phyloP scores from a whole-genome alignment of 2,329 filamentous ascomycete genomes.

The Pseudogymnoascus sp. region DNA sequence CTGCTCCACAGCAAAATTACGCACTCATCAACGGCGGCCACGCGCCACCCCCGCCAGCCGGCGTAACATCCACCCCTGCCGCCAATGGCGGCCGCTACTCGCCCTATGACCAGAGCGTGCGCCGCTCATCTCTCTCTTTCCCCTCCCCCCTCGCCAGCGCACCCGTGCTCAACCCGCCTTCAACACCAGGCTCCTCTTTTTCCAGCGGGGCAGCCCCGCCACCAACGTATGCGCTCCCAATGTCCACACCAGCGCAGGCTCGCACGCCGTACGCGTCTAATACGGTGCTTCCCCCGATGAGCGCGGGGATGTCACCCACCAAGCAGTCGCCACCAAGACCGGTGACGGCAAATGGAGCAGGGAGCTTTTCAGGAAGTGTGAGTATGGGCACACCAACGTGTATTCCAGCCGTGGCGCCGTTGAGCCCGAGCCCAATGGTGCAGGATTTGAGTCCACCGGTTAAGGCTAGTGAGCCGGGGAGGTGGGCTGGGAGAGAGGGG shows the following conservation, averaged over 20 bases:
- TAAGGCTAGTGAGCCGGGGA: slow-evolving; percentile 33
- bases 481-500: background rate
- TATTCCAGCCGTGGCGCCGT: slow-evolving; percentile 48
- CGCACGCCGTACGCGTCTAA: slow-evolving; percentile 9
- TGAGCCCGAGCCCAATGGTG: slow-evolving; percentile 51
- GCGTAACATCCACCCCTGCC: background rate
- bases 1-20: slow-evolving; percentile 21
- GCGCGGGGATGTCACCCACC: slow-evolving; percentile 37
- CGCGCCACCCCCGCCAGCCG: slow-evolving; percentile 12
- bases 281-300: slow-evolving; percentile 25
- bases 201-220: slow-evolving; percentile 14
- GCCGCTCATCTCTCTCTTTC: slow-evolving; percentile 23
- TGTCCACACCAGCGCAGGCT: slow-evolving; percentile 15
- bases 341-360: slow-evolving; percentile 20
- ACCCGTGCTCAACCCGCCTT: slow-evolving; percentile 24
- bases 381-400: slow-evolving; percentile 33
- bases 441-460: slow-evolving; percentile 55
- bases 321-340: slow-evolving; percentile 35
- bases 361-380: slow-evolving; percentile 16
- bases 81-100: background rate
- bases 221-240: slow-evolving; percentile 14
- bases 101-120: slow-evolving; percentile 15
- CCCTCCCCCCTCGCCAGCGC: slow-evolving; percentile 25
- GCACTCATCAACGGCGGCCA: slow-evolving; percentile 22
- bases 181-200: slow-evolving; percentile 12